Percentiles rank a stretch among this genome's conserved stretches.
Conservation (phyloP, 1,284 basidiomycete species). For the Flammula alnicola region DNA sequence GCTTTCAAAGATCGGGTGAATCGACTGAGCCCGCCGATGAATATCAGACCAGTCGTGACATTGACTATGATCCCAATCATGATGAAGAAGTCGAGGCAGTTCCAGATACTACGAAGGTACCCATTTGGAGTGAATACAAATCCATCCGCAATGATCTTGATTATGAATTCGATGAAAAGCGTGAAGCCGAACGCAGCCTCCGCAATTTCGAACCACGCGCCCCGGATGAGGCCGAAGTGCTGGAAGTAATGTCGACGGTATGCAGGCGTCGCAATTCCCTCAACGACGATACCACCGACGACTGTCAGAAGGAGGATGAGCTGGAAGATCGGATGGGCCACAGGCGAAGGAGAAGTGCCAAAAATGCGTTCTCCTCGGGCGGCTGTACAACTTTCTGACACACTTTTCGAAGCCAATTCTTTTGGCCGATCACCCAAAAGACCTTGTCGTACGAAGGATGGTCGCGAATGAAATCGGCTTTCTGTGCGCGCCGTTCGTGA, state of each 20-base stretch:
- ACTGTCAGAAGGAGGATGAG: slow-evolving; percentile 79
- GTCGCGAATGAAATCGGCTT: slow-evolving; percentile 86
- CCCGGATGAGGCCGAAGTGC: slow-evolving; percentile 61
- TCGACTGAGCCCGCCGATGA: slow-evolving; percentile 81
- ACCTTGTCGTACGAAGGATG: slow-evolving; percentile 93
- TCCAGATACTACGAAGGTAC: slow-evolving; percentile 93
- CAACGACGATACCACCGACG: slow-evolving; percentile 84
- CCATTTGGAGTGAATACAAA: slow-evolving; percentile 94
- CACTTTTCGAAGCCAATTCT: slow-evolving; percentile 72
- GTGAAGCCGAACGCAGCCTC: slow-evolving; percentile 80
- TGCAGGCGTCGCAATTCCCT: slow-evolving; percentile 84
- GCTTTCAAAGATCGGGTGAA: slow-evolving; percentile 89
- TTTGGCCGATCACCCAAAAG: slow-evolving; percentile 90
- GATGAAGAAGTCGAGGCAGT: slow-evolving; percentile 89
- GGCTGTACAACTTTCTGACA: slow-evolving; percentile 90
- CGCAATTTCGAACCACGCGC: slow-evolving; percentile 89
- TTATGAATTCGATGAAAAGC: slow-evolving; percentile 84
- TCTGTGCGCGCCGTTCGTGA: slow-evolving; percentile 80
- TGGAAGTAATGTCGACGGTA: slow-evolving; percentile 83
- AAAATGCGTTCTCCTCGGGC: slow-evolving; percentile 87
- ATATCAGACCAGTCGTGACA: slow-evolving; percentile 77
- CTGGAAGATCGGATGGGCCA: slow-evolving; percentile 79
- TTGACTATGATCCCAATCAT: slow-evolving; percentile 85
- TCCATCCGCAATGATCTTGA: slow-evolving; percentile 95
- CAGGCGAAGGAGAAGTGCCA: slow-evolving; percentile 69